These are phyloP conservation scores for Capsicum rhomboideum DNA, from an alignment of 257 asterid genomes.

Conservation along the genomic window DNA sequence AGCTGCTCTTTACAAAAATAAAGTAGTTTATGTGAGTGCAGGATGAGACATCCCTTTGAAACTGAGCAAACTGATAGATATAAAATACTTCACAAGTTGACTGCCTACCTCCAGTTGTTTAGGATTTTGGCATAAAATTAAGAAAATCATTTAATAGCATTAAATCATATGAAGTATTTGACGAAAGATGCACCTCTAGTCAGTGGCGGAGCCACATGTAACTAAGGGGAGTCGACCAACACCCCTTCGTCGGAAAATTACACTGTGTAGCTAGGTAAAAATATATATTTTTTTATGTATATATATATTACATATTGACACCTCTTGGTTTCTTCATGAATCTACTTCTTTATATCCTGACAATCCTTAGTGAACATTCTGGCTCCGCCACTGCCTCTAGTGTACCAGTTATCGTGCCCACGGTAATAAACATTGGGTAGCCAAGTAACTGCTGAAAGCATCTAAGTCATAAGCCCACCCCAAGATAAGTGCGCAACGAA, in stretches of 20 bases:
- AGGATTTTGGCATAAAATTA: background rate
- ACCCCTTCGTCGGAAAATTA: too few relatives aligned
- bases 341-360: too few relatives aligned
- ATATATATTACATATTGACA: too few relatives aligned
- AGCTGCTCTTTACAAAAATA: background rate
- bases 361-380: too few relatives aligned
- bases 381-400: too few relatives aligned
- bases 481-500: background rate
- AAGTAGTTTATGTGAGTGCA: constrained; percentile 11
- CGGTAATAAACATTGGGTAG: background rate
- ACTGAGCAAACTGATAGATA: background rate
- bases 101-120: background rate
- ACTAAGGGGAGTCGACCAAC: too few relatives aligned
- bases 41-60: background rate
- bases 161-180: background rate
- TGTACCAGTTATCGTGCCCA: background rate
- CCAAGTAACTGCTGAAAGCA: background rate
- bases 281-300: too few relatives aligned
- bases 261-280: too few relatives aligned
- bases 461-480: background rate
- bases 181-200: background rate
- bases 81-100: background rate
- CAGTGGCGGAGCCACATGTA: too few relatives aligned
- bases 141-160: background rate
- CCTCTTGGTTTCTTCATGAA: too few relatives aligned